A percentile compares a stretch with the other conserved stretches of the same genome.
These are phyloP conservation scores for Isabelozyma pseudorhagii DNA, from an alignment of 805 yeast species.

Conservation along the genomic window DNA sequence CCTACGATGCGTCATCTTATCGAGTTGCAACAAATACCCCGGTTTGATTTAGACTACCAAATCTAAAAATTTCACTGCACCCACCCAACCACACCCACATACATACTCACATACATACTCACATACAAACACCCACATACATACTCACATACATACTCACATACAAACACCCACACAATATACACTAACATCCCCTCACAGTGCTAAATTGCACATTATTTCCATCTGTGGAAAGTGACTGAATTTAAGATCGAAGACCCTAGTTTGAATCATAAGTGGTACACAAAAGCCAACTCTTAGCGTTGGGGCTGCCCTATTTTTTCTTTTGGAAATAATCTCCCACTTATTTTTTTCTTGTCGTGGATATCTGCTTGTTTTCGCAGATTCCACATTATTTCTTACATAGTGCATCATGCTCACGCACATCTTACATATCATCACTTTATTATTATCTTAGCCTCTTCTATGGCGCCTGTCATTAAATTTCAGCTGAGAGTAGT, in stretches of 20 bases:
- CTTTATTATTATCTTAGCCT: background rate
- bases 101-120: background rate
- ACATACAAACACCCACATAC: background rate
- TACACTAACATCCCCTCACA: too few relatives aligned
- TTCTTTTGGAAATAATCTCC: background rate
- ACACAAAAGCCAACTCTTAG: too few relatives aligned
- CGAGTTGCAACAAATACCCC: constrained; percentile 39
- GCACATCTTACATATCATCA: background rate
- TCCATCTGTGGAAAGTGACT: too few relatives aligned
- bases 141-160: too few relatives aligned
- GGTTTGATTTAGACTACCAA: constrained; percentile 12
- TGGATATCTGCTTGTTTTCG: too few relatives aligned
- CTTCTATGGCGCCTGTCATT: too few relatives aligned
- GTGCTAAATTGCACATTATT: too few relatives aligned
- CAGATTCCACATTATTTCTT: background rate
- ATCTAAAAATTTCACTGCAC: background rate
- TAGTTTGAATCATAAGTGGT: too few relatives aligned
- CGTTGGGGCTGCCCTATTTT: too few relatives aligned
- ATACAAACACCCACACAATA: too few relatives aligned
- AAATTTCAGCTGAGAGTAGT: too few relatives aligned
- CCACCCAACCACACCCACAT: background rate
- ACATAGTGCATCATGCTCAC: background rate
- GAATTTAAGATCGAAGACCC: too few relatives aligned
- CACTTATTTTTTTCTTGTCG: background rate
- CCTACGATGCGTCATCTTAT: constrained; percentile 93